These are phyloP conservation scores for Ceratobasidium sp. DNA, from an alignment of 1,284 basidiomycete species.

Conservation along the genomic window DNA sequence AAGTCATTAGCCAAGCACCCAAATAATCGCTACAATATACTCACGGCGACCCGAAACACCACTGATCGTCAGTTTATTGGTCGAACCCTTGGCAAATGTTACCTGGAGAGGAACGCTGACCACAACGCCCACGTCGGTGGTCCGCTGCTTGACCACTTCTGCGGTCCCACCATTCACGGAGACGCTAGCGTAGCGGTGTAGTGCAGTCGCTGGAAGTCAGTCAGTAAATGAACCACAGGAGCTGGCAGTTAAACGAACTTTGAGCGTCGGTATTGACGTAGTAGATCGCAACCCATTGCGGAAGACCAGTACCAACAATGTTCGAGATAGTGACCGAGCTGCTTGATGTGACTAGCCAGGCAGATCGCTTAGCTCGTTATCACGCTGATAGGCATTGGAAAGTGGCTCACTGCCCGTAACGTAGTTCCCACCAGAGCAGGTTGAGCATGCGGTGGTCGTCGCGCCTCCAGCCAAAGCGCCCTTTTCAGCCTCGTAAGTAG, in stretches of 20 bases:
- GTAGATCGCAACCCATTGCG: slow-evolving; percentile 44
- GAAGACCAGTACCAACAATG: slow-evolving; percentile 30
- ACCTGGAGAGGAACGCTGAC: slow-evolving; percentile 43
- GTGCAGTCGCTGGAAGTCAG: slow-evolving; percentile 28
- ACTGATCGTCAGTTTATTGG: slow-evolving; percentile 36
- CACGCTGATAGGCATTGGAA: too few relatives aligned
- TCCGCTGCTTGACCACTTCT: slow-evolving; percentile 38
- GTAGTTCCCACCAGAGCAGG: slow-evolving; percentile 37
- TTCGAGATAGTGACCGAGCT: slow-evolving; percentile 38
- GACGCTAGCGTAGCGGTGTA: slow-evolving; percentile 39
- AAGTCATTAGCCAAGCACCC: too few relatives aligned
- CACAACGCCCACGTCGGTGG: slow-evolving; percentile 41
- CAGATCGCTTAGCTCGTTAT: too few relatives aligned
- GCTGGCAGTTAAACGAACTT: slow-evolving; percentile 16
- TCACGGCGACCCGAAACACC: slow-evolving; percentile 43
- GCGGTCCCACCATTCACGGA: slow-evolving; percentile 32
- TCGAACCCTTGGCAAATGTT: slow-evolving; percentile 13
- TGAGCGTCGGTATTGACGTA: slow-evolving; percentile 44
- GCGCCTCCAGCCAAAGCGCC: slow-evolving; percentile 52
- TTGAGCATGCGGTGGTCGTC: slow-evolving; percentile 21
- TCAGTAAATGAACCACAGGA: too few relatives aligned
- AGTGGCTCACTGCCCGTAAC: slow-evolving; percentile 29
- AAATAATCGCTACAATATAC: neutral
- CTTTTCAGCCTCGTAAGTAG: slow-evolving; percentile 54
- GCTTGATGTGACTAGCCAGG: slow-evolving; percentile 24